Base-by-base conservation (phyloP, 331 rosid species). In the Malus hybrid region DNA sequence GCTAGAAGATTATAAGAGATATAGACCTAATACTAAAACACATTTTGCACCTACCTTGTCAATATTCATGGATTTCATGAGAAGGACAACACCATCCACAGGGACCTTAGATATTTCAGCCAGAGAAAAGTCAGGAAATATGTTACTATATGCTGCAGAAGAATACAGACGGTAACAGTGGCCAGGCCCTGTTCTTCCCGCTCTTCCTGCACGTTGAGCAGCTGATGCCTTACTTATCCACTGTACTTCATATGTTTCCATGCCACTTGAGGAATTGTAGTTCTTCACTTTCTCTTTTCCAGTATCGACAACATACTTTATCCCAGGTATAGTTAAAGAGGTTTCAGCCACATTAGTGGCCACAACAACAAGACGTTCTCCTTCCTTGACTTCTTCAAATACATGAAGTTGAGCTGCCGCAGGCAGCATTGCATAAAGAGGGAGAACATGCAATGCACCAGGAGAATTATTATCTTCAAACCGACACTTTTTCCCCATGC, bases 321-420 rank as follows among this genome's bases (percentile, higher is more conserved):
- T 80, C 32, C 97, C 96, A 60, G 98, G 98, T 74, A 94, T 94
- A 29, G 98, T 94, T 75, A 94, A 73, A 48, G 99, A 94, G 72
- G 99, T 94, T 86, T 94, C 99, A 15, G 99, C 99, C 78, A 94
- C 99, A 85, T 94, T 94, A 19, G 97, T 91, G 52, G 97, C 97
- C 74, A 94, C 85, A 55, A 91, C 96, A 71, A 94, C 83, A 53
- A 94, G 97, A 61, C 98, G 84, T 68, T 88, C 89, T 74, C 91
- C 97, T 73, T 90, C 93, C 82, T 84, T 82, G 53, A 90, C 89
- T 72, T 72, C 89, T 72, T 88, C 93, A 77, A 94, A 91, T 63
- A 94, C 91, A 28, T 84, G 85, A 79, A 88, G 95, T 83, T 91
- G 97, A 56, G 91, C 88, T 53, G 89, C 88, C 36, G 96, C 96